Evolutionary conservation across 2,329 filamentous ascomycete species (phyloP).

Genomic region (Triangularia verruculosa): DNA sequence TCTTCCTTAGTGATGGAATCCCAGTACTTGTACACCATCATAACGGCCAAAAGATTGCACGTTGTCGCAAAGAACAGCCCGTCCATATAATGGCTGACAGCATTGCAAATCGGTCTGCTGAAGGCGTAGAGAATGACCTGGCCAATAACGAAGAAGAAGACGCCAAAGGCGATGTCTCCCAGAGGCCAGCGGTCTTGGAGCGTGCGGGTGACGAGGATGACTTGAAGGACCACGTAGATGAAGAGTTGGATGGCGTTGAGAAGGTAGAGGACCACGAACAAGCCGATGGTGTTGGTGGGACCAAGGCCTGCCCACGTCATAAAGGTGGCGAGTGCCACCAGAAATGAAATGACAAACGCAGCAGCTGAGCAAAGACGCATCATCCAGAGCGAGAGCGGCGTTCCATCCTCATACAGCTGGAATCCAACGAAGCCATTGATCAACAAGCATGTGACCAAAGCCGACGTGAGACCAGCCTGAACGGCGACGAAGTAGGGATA

Average conservation of each 20-base stretch:
- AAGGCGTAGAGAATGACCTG: slow-evolving; percentile 93
- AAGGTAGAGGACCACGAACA: slow-evolving; percentile 91
- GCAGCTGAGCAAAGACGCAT: slow-evolving; percentile 72
- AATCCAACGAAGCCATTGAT: slow-evolving; percentile 99
- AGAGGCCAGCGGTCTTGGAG: slow-evolving; percentile 94
- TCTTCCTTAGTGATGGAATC: slow-evolving; percentile 98
- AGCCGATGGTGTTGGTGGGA: slow-evolving; percentile 79
- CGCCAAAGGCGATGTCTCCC: slow-evolving; percentile 84
- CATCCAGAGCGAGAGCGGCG: slow-evolving; percentile 89
- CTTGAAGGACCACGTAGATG: slow-evolving; percentile 82
- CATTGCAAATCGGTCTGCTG: slow-evolving; percentile 78
- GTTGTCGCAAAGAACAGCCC: slow-evolving; percentile 92
- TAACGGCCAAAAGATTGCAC: slow-evolving; percentile 89
- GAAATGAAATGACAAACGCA: slow-evolving; percentile 83
- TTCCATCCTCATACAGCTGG: slow-evolving; percentile 96
- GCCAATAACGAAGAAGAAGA: slow-evolving; percentile 87
- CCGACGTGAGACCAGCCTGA: slow-evolving; percentile 80
- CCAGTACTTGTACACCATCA: slow-evolving; percentile 99
- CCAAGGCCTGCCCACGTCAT: slow-evolving; percentile 83
- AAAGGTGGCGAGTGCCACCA: slow-evolving; percentile 88
- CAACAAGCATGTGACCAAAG: slow-evolving; percentile 81
- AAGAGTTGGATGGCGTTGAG: slow-evolving; percentile 84
- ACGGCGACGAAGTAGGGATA: slow-evolving; percentile 91
- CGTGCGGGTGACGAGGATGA: slow-evolving; percentile 83
- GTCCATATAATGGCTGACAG: slow-evolving; percentile 87